Evolutionary conservation across 1,284 basidiomycete genomes (phyloP).

Genomic region (Inonotus hispidus): DNA sequence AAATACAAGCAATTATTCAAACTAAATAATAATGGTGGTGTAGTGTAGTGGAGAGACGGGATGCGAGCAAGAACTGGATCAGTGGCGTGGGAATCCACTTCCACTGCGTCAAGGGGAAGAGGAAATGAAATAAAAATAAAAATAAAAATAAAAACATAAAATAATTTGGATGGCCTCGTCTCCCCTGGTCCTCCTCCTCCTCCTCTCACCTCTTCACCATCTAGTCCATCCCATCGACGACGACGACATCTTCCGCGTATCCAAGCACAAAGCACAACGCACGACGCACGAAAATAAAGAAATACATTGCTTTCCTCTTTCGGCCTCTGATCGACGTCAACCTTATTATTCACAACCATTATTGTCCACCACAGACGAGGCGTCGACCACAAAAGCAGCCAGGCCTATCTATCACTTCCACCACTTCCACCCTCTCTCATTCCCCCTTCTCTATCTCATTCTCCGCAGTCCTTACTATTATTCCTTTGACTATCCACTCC

Average conservation of each 20-base stretch:
- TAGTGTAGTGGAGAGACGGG: no score
- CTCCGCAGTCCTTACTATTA: background rate
- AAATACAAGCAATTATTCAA: no score
- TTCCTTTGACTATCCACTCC: background rate
- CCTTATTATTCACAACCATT: background rate
- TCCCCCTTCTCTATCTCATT: constrained; percentile 1
- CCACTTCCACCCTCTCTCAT: background rate
- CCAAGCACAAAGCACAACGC: background rate
- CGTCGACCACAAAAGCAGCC: background rate
- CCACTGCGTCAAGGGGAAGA: background rate
- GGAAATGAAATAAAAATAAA: no score
- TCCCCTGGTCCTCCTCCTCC: background rate
- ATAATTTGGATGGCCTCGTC: background rate
- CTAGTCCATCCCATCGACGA: background rate
- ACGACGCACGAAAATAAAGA: background rate
- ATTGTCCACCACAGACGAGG: background rate
- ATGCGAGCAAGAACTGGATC: background rate
- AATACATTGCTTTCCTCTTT: background rate
- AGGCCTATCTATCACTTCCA: background rate
- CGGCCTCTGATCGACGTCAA: background rate
- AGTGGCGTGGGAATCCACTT: background rate
- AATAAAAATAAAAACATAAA: background rate
- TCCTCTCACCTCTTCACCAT: background rate
- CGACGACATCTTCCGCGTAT: background rate
- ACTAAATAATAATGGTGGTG: no score